Percentiles rank a stretch among this genome's conserved stretches.
phyloP scores from a whole-genome alignment of 768 basidiomycete genomes.

The Leccinellum luteum region DNA sequence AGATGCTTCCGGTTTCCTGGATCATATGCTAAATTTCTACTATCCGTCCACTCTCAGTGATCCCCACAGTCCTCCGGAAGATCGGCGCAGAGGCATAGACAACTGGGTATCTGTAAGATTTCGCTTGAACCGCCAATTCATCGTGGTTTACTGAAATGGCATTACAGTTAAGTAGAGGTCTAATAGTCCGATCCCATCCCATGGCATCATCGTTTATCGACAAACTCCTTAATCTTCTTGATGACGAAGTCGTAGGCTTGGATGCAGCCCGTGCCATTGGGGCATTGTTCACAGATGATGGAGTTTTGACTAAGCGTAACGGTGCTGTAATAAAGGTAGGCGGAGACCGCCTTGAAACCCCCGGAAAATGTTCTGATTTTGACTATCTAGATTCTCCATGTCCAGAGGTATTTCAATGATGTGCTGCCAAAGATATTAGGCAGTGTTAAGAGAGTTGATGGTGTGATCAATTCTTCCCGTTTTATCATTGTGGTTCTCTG shows the following conservation, averaged over 20 bases:
- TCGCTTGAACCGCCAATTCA: not conserved
- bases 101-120: conserved; percentile 68
- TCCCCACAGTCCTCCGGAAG: conserved; percentile 25
- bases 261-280: conserved; percentile 78
- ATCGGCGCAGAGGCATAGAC: conserved; percentile 50
- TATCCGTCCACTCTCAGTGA: conserved; percentile 50
- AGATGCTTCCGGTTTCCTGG: conserved; percentile 51
- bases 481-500: not conserved
- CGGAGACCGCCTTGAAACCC: not conserved
- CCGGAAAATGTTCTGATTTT: not conserved
- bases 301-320: conserved; percentile 71
- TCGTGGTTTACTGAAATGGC: conserved; percentile 1
- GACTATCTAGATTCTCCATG: conserved; percentile 56
- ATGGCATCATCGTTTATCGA: conserved; percentile 55
- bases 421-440: conserved; percentile 74
- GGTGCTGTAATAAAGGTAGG: conserved; percentile 75
- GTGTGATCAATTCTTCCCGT: conserved; percentile 36
- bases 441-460: conserved; percentile 53
- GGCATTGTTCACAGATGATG: conserved; percentile 57
- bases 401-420: conserved; percentile 70
- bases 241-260: conserved; percentile 61
- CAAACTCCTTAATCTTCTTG: conserved; percentile 66
- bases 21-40: conserved; percentile 41
- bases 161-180: conserved; percentile 68
- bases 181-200: conserved; percentile 73